Percentiles rank a stretch among this genome's conserved stretches.
Evolutionary conservation across 495 filamentous ascomycete species (phyloP).

Genomic region (Penicillium diatomitis): DNA sequence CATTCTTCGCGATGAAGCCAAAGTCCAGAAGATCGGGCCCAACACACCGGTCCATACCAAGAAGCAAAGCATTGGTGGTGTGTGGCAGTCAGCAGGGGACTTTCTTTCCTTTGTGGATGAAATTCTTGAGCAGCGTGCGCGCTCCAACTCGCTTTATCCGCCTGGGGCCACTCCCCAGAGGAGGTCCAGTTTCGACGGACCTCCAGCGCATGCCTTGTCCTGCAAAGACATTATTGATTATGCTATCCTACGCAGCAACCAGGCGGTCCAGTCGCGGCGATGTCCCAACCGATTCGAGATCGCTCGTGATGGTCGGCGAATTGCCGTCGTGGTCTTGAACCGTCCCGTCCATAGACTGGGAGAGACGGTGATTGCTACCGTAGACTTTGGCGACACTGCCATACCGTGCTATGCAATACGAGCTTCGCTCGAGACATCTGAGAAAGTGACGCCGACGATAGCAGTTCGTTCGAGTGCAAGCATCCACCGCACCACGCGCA

Average conservation of each 20-base stretch:
- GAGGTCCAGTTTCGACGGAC: constrained; percentile 37
- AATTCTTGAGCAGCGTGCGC: constrained; percentile 54
- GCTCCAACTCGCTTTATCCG: constrained; percentile 43
- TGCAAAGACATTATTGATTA: constrained; percentile 85
- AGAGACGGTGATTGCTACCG: constrained; percentile 68
- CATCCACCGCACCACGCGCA: constrained; percentile 75
- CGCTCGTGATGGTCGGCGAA: constrained; percentile 72
- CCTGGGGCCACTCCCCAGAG: constrained; percentile 61
- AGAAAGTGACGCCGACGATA: constrained; percentile 66
- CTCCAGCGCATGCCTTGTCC: constrained; percentile 29
- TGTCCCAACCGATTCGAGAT: constrained; percentile 89
- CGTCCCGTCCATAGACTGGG: constrained; percentile 88
- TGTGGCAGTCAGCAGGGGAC: constrained; percentile 41
- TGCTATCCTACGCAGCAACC: constrained; percentile 74
- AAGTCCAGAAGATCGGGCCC: constrained; percentile 28
- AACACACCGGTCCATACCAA: constrained; percentile 15
- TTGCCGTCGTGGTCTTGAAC: constrained; percentile 79
- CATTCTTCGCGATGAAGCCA: constrained; percentile 75
- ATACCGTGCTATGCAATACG: constrained; percentile 74
- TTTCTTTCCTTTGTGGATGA: constrained; percentile 74
- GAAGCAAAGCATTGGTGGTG: constrained; percentile 30
- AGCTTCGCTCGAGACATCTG: constrained; percentile 65
- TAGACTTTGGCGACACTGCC: constrained; percentile 69
- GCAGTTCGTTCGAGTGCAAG: constrained; percentile 78
- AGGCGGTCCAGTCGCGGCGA: constrained; percentile 47